Conservation (phyloP, 164 flowering plant species). For the Vitis rotundifolia region DNA sequence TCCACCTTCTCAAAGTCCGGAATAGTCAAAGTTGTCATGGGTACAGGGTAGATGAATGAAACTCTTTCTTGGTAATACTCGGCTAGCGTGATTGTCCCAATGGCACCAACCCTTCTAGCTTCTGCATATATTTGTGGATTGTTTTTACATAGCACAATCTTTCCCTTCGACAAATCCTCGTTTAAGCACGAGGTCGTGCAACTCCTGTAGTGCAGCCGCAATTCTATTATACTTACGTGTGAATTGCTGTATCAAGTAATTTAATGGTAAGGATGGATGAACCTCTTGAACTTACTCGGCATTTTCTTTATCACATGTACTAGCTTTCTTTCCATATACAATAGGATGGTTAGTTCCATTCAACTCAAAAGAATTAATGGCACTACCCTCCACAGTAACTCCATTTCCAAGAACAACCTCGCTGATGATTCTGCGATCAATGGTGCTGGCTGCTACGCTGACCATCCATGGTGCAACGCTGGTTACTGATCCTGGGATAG, state of each 20-base stretch:
- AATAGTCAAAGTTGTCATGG: not conserved
- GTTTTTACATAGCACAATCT: conserved; percentile 24
- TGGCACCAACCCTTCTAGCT: conserved; percentile 20
- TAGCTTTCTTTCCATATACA: conserved; percentile 11
- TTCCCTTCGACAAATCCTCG: conserved; percentile 20
- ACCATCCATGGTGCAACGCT: conserved; percentile 37
- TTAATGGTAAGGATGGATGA: too few species aligned
- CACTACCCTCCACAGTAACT: conserved; percentile 15
- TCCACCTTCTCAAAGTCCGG: not conserved
- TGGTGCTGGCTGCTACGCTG: conserved; percentile 33
- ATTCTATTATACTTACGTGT: too few species aligned
- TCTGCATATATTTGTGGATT: not conserved
- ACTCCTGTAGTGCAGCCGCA: not conserved
- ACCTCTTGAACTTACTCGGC: conserved; percentile 6
- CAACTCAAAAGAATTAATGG: conserved; percentile 21
- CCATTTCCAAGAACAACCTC: conserved; percentile 31
- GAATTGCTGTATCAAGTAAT: too few species aligned
- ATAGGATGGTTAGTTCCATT: conserved; percentile 14
- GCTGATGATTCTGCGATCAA: conserved; percentile 25
- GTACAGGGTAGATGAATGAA: conserved; percentile 2
- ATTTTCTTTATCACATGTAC: not conserved
- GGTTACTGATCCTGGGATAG: not conserved
- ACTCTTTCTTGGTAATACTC: not conserved
- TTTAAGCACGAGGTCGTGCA: conserved; percentile 3
- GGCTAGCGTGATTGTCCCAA: conserved; percentile 4